Evolutionary conservation across 306 rosid genomes (phyloP).

Genomic region (Malus sieversii): DNA sequence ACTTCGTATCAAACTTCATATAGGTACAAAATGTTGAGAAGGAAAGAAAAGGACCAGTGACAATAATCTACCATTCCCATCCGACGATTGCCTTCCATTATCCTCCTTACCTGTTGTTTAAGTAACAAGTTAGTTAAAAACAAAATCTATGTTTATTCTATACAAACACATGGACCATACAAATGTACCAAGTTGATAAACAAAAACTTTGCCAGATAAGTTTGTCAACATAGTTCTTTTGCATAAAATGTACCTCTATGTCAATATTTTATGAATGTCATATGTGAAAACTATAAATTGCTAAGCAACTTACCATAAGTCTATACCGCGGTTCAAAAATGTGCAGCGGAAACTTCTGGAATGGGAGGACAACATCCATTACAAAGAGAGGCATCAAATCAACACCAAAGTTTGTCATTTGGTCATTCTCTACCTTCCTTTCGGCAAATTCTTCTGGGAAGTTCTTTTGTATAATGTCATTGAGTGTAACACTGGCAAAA

Average conservation of each 20-base stretch:
- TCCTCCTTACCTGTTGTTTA: slow-evolving; percentile 71
- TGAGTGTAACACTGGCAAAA: slow-evolving; percentile 80
- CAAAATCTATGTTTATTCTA: neutral
- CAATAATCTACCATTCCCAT: slow-evolving; percentile 95
- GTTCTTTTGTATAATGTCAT: slow-evolving; percentile 79
- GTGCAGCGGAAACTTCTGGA: slow-evolving; percentile 86
- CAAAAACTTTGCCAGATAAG: neutral
- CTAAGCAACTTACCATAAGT: slow-evolving; percentile 74
- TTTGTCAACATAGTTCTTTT: neutral
- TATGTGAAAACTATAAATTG: slow-evolving; percentile 3
- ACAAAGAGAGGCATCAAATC: slow-evolving; percentile 96
- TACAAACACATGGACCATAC: neutral
- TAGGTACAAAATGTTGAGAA: slow-evolving; percentile 14
- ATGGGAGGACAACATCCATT: slow-evolving; percentile 94
- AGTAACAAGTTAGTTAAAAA: slow-evolving; percentile 4
- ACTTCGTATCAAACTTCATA: slow-evolving; percentile 14
- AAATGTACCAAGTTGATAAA: neutral
- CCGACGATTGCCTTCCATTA: slow-evolving; percentile 97
- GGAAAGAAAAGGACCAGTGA: slow-evolving; percentile 22
- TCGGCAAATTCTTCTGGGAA: slow-evolving; percentile 91
- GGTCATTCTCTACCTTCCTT: slow-evolving; percentile 73
- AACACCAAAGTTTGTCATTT: slow-evolving; percentile 53
- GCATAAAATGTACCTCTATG: neutral
- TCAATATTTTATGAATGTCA: neutral
- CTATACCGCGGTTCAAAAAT: slow-evolving; percentile 99